Percentiles rank a stretch among this genome's conserved stretches.
Conservation (phyloP, 108 stramenopile genomes). For the Pseudonitzschia multistriata region DNA sequence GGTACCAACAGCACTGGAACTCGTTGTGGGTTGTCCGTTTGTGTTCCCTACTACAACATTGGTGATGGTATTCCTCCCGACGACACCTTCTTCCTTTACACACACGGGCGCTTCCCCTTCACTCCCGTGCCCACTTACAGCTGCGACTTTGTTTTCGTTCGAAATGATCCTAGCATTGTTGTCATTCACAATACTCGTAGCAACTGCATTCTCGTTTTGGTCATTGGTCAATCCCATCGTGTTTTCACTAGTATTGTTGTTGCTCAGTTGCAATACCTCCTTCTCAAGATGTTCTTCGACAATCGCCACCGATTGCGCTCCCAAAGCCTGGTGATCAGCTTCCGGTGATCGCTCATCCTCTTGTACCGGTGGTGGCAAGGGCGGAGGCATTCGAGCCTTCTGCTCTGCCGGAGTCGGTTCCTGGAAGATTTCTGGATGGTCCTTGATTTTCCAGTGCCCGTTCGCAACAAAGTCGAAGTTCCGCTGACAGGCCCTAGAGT, state of each 20-base stretch:
- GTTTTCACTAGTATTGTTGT: neutral
- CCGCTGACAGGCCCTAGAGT: constrained; percentile 65
- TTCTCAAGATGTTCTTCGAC: constrained; percentile 12
- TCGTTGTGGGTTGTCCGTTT: neutral
- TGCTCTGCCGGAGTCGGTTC: constrained; percentile 58
- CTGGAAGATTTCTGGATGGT: constrained; percentile 67
- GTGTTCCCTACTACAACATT: neutral
- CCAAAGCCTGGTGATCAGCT: constrained; percentile 1
- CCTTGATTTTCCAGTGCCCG: constrained; percentile 64
- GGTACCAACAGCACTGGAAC: neutral
- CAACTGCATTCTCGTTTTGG: neutral
- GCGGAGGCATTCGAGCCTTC: constrained; percentile 55
- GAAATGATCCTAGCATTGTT: too few species aligned
- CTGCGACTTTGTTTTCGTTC: neutral
- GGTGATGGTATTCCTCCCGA: neutral
- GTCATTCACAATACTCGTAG: too few species aligned
- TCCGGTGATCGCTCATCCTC: neutral
- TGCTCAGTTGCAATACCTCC: neutral
- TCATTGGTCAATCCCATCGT: neutral
- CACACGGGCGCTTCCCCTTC: neutral
- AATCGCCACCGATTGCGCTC: constrained; percentile 19
- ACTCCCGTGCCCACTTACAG: neutral
- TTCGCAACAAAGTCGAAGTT: constrained; percentile 66
- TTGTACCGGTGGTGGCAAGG: constrained; percentile 12
- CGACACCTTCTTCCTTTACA: neutral